Evolutionary conservation across 164 flowering plant species (phyloP).

Genomic region (Magnolia sinica): DNA sequence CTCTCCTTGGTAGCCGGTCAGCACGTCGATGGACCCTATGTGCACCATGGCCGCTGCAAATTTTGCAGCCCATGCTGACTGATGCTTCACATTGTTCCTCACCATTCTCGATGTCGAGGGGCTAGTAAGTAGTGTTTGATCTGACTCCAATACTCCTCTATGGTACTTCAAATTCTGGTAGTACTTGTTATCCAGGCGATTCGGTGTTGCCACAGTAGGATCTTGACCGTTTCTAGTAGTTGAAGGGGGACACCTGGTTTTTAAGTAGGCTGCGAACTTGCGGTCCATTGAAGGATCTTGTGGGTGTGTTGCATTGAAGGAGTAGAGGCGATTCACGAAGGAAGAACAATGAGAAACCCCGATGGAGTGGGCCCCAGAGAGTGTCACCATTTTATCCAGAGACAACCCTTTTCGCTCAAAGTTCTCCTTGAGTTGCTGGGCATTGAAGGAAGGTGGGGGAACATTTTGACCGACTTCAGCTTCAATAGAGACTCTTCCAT

Average conservation of each 20-base stretch:
- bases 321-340: slow-evolving; percentile 11
- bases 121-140: slow-evolving; percentile 9
- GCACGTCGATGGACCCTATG: slow-evolving; percentile 8
- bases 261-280: background rate
- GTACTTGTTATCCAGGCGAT: slow-evolving; percentile 11
- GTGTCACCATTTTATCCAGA: slow-evolving; percentile 16
- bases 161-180: slow-evolving; percentile 8
- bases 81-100: slow-evolving; percentile 1
- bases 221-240: background rate
- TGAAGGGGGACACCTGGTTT: slow-evolving; percentile 8
- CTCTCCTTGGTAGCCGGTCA: slow-evolving; percentile 7
- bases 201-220: slow-evolving; percentile 7
- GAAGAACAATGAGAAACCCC: slow-evolving; percentile 12
- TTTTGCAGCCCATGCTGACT: background rate
- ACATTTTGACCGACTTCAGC: slow-evolving; percentile 15
- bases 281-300: slow-evolving; percentile 15
- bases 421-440: background rate
- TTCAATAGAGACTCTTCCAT: slow-evolving; percentile 26
- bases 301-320: slow-evolving; percentile 11
- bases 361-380: slow-evolving; percentile 14
- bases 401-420: slow-evolving; percentile 9
- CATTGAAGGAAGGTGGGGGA: slow-evolving; percentile 4
- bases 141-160: slow-evolving; percentile 10
- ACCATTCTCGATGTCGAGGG: slow-evolving; percentile 8
- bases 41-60: slow-evolving; percentile 3